Evolutionary conservation across 176 grass and related monocot species (phyloP).

Genomic region (Oryza punctata): DNA sequence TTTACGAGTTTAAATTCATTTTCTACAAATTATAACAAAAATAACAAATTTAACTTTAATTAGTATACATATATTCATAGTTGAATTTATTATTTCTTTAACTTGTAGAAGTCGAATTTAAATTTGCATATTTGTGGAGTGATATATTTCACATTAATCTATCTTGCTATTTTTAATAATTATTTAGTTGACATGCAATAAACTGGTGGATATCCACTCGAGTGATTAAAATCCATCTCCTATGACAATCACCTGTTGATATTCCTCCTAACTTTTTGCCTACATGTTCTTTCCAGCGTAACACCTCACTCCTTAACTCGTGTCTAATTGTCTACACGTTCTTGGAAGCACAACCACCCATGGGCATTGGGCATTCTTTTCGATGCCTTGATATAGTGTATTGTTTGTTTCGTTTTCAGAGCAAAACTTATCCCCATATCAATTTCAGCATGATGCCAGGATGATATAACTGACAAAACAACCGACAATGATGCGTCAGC

Average conservation of each 20-base stretch:
- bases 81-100: too few relatives aligned
- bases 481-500: constrained; percentile 27
- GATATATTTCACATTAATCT: too few relatives aligned
- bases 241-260: neutral
- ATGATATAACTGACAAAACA: constrained; percentile 24
- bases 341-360: neutral
- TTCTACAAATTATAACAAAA: too few relatives aligned
- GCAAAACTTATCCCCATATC: neutral
- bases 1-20: too few relatives aligned
- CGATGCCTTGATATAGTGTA: neutral
- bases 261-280: neutral
- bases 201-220: too few relatives aligned
- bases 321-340: neutral
- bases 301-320: neutral
- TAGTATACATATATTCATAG: too few relatives aligned
- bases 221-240: too few relatives aligned
- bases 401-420: neutral
- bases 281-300: constrained; percentile 9
- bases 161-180: too few relatives aligned
- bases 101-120: too few relatives aligned
- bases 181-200: too few relatives aligned
- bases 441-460: constrained; percentile 25
- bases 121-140: too few relatives aligned
- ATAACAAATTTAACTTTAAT: too few relatives aligned
- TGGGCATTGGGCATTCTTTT: neutral